These are phyloP conservation scores for Phytophthora pseudosyringae DNA, from an alignment of 352 stramenopile genomes.

Conservation along the genomic window DNA sequence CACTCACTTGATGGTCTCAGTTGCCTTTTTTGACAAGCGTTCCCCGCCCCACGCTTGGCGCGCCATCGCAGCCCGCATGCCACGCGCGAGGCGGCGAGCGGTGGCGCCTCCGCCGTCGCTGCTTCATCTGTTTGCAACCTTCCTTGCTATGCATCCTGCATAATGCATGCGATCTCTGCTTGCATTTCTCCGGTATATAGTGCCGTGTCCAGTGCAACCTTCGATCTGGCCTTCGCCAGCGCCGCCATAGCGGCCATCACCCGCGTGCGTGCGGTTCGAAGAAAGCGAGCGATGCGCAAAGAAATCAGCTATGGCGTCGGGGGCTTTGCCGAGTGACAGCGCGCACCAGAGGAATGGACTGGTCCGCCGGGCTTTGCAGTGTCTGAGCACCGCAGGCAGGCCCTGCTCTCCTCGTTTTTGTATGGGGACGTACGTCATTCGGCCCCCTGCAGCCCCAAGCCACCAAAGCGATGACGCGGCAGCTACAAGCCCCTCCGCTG, in stretches of 20 bases:
- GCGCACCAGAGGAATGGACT: constrained; percentile 20
- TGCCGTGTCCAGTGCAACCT: not conserved
- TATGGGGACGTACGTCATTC: constrained; percentile 22
- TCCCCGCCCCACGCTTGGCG: constrained; percentile 3
- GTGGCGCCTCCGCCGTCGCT: not conserved
- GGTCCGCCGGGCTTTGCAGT: constrained; percentile 16
- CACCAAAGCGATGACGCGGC: constrained; percentile 29
- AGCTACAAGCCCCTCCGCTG: too few species aligned
- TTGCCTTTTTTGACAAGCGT: constrained; percentile 12
- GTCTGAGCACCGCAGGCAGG: not conserved
- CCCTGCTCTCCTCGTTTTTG: constrained; percentile 6
- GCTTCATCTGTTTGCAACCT: not conserved
- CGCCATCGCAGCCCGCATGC: not conserved
- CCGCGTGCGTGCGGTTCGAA: constrained; percentile 18
- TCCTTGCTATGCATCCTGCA: not conserved
- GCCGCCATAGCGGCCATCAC: constrained; percentile 8
- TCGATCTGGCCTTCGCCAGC: not conserved
- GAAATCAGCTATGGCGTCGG: constrained; percentile 21
- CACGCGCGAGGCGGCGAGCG: not conserved
- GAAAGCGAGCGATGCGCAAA: constrained; percentile 30
- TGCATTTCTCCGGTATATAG: not conserved
- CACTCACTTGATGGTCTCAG: constrained; percentile 8
- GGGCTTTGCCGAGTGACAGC: constrained; percentile 6
- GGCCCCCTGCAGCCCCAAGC: not conserved
- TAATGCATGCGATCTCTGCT: not conserved